Evolutionary conservation across 176 grass and related monocot species (phyloP).

Genomic region (Coix lacrymajobi): DNA sequence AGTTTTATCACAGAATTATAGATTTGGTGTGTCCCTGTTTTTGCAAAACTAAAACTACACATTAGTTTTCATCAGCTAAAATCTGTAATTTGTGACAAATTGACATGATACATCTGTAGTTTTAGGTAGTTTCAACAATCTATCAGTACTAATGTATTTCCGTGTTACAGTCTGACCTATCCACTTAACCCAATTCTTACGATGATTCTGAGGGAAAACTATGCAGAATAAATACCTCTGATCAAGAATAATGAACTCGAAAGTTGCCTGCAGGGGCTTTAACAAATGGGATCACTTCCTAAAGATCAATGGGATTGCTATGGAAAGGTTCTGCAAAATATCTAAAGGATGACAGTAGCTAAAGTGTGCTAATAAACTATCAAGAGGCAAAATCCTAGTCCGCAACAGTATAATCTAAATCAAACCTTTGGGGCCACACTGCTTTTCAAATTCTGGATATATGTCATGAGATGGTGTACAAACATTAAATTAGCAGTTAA

Average conservation of each 20-base stretch:
- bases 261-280: neutral
- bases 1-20: neutral
- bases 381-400: neutral
- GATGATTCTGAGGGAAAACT: neutral
- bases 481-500: neutral
- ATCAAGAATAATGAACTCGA: neutral
- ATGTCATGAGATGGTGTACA: neutral
- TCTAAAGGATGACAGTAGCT: neutral
- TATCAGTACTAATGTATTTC: neutral
- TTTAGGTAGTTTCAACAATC: neutral
- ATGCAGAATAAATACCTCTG: neutral
- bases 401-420: neutral
- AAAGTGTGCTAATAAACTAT: neutral
- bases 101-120: neutral
- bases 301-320: neutral
- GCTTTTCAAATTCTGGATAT: neutral
- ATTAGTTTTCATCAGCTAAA: neutral
- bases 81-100: neutral
- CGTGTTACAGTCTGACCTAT: neutral
- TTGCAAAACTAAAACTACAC: neutral
- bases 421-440: neutral
- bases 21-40: neutral
- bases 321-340: neutral
- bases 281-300: neutral
- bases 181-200: neutral